Evolutionary conservation across 768 basidiomycete species (phyloP), one percentile per base, ranked within the genome.

Genomic region (Leccinum disarticulatum): DNA sequence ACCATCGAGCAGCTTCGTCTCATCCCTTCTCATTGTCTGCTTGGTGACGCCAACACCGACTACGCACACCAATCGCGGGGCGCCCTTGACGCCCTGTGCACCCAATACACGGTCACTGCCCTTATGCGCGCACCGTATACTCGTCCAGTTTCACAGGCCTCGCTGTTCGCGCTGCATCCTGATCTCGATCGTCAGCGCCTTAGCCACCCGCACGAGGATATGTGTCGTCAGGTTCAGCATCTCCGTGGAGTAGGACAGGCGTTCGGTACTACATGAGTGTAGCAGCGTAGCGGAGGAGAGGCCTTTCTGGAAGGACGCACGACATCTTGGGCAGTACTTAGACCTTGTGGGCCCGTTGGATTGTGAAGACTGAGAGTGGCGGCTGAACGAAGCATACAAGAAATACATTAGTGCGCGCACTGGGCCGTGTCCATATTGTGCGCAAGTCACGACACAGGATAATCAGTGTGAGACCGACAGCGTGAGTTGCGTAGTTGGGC

Each of bases 361-460:
- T 61, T 67, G 22, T 69, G 68, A 22, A 66, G 59, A 41, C 68
- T 68, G 30, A 17, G n/a, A 35, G 33, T 25, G 3, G 14, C 14
- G 35, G 35, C 15, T 36, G 14, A 36, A 36, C 35, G 6, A 36
- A 14, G 35, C 14, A 36, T 36, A 36, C 6, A 14, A 30, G 25
- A 10, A 30, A 51, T 10, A 50, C 1, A 8, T 3, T 1, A 27
- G n/a, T n/a, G 3, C 35, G 60, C 61, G 4, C 52, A 63, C 66
- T 83, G 83, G 0, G 79, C 81, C 19, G 79, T 77, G 61, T 84
- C 83, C 2, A 6, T 43, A 10, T 35, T 35, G 4, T 83, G 58
- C 4, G 5, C 2, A 48, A 28, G n/a, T 13, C 10, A 6, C 14
- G 33, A 35, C 11, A 41, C 14, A 57, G 54, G 1, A 52, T 43